phyloP scores from a whole-genome alignment of 768 basidiomycete genomes.

The Butyriboletus loyo region DNA sequence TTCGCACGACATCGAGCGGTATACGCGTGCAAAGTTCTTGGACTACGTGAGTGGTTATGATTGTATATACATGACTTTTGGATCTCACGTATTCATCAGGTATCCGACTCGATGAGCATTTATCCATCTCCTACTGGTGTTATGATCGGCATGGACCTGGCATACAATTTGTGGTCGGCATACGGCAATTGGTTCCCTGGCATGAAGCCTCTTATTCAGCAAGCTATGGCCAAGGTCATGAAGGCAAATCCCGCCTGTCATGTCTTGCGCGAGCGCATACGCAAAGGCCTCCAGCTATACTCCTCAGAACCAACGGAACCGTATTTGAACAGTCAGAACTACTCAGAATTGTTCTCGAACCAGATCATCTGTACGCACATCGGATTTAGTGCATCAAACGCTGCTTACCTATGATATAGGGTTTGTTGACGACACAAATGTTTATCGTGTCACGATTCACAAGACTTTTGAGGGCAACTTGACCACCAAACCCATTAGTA shows the following conservation, averaged over 20 bases:
- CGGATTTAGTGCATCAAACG: background rate
- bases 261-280: conserved; percentile 96
- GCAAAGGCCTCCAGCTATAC: conserved; percentile 97
- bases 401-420: conserved; percentile 40
- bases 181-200: conserved; percentile 99
- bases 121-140: conserved; percentile 99
- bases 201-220: conserved; percentile 95
- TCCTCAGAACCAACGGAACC: conserved; percentile 99
- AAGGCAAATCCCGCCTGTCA: conserved; percentile 98
- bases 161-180: conserved; percentile 97
- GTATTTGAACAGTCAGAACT: conserved; percentile 97
- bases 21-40: conserved; percentile 98
- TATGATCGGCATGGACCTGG: conserved; percentile 98
- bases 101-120: conserved; percentile 97
- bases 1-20: conserved; percentile 97
- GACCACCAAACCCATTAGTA: conserved; percentile 98
- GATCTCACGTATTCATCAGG: conserved; percentile 38
- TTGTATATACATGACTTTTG: background rate
- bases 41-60: conserved; percentile 68
- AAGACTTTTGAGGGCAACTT: conserved; percentile 99
- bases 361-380: conserved; percentile 84
- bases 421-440: conserved; percentile 99
- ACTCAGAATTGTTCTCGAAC: conserved; percentile 95
- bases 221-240: conserved; percentile 99
- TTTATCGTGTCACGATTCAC: conserved; percentile 99